Base-by-base conservation (phyloP, 345 rosid genomes). In the Litchi chinensis region DNA sequence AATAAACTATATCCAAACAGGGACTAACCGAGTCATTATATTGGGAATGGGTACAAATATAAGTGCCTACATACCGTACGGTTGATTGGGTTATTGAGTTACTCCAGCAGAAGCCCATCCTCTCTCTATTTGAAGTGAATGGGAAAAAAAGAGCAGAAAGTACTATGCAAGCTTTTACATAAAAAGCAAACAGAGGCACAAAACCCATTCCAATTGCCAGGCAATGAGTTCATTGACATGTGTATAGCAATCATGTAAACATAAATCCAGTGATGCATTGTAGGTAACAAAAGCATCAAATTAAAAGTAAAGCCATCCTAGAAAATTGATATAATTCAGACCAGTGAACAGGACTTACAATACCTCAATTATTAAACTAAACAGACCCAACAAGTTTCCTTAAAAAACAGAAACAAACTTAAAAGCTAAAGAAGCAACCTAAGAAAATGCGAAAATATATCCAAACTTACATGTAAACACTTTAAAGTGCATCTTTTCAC, bases 81-180 rank as follows among this genome's bases (percentile, higher is more conserved):
- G 87, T 81, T 85, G 98, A 84, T 88, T 93, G 88, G 90, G 87
- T 85, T 88, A 94, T 86, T 85, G 93, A 90, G 90, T 90, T 90
- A 94, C 98, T 93, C 95, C 98, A 85, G 99, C 98, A 85, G 98
- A 93, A 87, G 98, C 91, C 92, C 97, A 90, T 89, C 97, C 92
- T 92, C 92, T 91, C 96, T 97, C 97, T 92, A 97, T 84, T 89
- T 65, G 89, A 94, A 88, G 87, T 86, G 93, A 89, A 91, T 90
- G 91, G 93, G 95, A 83, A 87, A 93, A 92, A 87, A 67, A 87
- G 83, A 81, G 76, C 85, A 83, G 86, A 81, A 79, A 74, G 85
- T 62, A 83, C 94, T 77, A 93, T 79, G 85, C 85, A 82, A 85
- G 82, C 77, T 87, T 32, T 85, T 73, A 83, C 77, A 73, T 12